Base-by-base conservation (phyloP, 1,284 basidiomycete species). In the Takashimella tepidaria region DNA sequence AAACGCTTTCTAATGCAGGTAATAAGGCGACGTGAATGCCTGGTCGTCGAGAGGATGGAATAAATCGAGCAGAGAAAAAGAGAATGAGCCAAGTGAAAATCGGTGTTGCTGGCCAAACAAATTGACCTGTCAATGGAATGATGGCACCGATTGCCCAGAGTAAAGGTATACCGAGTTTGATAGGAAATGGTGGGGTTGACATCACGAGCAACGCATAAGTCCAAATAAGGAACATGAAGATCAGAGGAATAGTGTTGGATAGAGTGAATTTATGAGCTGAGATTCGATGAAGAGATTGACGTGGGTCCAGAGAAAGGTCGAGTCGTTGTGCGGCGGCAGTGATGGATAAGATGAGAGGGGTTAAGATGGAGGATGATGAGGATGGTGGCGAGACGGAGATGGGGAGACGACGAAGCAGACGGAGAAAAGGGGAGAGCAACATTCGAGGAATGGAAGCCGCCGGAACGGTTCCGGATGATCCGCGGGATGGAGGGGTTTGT, bases 1-100 rank as follows among this genome's bases (percentile, higher is more conserved):
- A 80, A 26, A 96, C 90, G 8, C 88, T 86, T 73, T 98, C 95
- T 52, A 98, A 83, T 0, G 93, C 95, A 0, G 95, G 95, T 3
- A 98, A 83, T 23, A 98, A 82, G 10, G 89, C 87, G 53, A 98
- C 93, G 64, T 89, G 93, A 50, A 97, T 90, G 20, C 80, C 78
- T 0, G 93, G 93, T 2, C 92, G 80, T 68, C 83, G 84, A 3
- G 76, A 61, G 10, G 81, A 79, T 0, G 92, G 88, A 56, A 96
- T 89, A 77, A 89, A 96, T 45, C 86, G 81, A 41, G 88, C 89
- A 19, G 86, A 85, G 78, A 88, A 97, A 78, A 86, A 97, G 4
- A 84, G 82, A 59, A 95, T 80, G 44, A 95, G 78, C 84, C 88
- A 97, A 16, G 84, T 79, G 60, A 96, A 84, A 48, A 98, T 80